A percentile compares a stretch with the other conserved stretches of the same genome.
These are phyloP conservation scores for Sonneratia alba DNA, from an alignment of 345 rosid species.

Conservation along the genomic window DNA sequence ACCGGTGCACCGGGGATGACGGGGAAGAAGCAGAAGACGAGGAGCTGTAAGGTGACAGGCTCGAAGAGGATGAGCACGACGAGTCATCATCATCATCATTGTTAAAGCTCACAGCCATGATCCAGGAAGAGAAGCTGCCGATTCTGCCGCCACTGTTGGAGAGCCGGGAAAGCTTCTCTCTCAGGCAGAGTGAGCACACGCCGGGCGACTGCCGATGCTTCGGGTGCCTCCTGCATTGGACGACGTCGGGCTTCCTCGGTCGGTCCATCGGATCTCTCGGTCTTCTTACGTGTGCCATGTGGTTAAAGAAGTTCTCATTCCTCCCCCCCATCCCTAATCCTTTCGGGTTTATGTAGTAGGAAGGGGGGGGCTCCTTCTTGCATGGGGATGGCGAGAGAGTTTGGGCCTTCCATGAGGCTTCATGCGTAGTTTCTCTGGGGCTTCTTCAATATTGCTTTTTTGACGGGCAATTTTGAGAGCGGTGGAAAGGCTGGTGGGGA, in stretches of 20 bases:
- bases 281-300: constrained; percentile 6
- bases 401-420: constrained; percentile 16
- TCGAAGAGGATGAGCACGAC: constrained; percentile 8
- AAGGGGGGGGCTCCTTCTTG: neutral
- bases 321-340: too few species aligned
- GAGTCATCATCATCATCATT: neutral
- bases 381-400: neutral
- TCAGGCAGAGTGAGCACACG: constrained; percentile 49
- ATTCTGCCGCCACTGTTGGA: neutral
- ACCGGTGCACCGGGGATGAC: constrained; percentile 24
- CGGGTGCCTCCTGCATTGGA: constrained; percentile 41
- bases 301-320: constrained; percentile 12
- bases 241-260: constrained; percentile 6
- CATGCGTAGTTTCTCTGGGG: constrained; percentile 28
- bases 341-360: neutral
- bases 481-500: constrained; percentile 14
- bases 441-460: constrained; percentile 15
- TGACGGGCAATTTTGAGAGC: constrained; percentile 13
- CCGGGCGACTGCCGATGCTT: constrained; percentile 50
- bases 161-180: constrained; percentile 38
- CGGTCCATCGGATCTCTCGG: constrained; percentile 11
- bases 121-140: constrained; percentile 11
- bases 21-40: constrained; percentile 30
- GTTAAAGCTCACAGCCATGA: constrained; percentile 16
- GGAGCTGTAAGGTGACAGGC: constrained; percentile 3